Evolutionary conservation across 169 alveolate genomes (phyloP), one percentile per base, ranked within the genome.

Genomic region (Babesia ovis): DNA sequence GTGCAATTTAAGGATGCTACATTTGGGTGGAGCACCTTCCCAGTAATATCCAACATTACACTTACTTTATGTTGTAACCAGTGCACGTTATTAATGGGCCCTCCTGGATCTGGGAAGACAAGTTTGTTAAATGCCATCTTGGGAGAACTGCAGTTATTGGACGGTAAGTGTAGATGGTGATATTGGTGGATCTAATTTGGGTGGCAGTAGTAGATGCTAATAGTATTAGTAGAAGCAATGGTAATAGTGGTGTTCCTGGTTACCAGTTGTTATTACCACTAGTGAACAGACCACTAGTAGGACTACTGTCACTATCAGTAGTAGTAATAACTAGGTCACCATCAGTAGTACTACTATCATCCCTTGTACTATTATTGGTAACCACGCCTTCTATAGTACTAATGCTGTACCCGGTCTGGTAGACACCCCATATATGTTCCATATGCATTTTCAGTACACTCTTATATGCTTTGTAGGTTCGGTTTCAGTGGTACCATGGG

Each of bases 91-190:
- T 23, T 79, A 29, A 39, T 57, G 22, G 87, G 87, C 20, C 77
- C 87, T 2, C 50, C 69, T 50, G 77, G 77, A 16, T 42, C 87
- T 3, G 87, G 77, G 11, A 79, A 79, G 56, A 66, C 62, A n/a
- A 20, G 54, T 16, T 45, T 79, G 2, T 25, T 51, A 25, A 58
- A 37, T 37, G 77, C 83, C 41, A 41, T 79, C 3, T 20, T 79
- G 25, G 87, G 77, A 4, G 74, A 77, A 5, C 42, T 50, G n/a
- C 42, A 51, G 56, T 48, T 62, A 37, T 27, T 53, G 31, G 32
- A 42, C 2, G 85, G 85, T 77, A 31, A 6, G 59, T 64, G n/a
- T n/a, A n/a, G n/a, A n/a, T n/a, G n/a, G n/a, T n/a, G n/a, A n/a
- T n/a, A n/a, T n/a, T n/a, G n/a, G n/a, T n/a, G n/a, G n/a, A n/a